Conservation (phyloP, 257 asterid genomes). For the Nicotiana undulata region DNA sequence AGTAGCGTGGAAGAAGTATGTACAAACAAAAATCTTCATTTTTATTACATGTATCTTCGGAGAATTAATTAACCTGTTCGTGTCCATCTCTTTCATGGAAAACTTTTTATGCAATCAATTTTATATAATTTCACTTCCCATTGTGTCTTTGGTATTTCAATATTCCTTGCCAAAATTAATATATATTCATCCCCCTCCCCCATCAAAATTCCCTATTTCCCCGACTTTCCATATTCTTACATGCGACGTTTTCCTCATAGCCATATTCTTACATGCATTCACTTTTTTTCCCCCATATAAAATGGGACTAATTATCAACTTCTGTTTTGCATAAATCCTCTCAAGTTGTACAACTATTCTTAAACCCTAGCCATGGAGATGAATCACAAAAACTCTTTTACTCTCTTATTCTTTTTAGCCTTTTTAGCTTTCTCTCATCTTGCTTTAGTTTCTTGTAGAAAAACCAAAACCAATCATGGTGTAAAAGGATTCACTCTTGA, state of each 20-base stretch:
- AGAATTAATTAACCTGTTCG: background rate
- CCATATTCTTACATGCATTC: background rate
- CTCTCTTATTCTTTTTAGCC: background rate
- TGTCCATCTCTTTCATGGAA: background rate
- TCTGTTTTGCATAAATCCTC: background rate
- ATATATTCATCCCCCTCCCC: background rate
- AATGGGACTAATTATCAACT: background rate
- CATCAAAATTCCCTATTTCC: background rate
- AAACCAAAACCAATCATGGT: background rate
- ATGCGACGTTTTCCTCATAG: background rate
- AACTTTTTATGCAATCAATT: background rate
- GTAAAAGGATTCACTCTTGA: conserved; percentile 38
- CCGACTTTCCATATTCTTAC: background rate
- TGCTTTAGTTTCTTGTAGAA: background rate
- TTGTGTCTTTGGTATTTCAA: background rate
- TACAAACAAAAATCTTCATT: background rate
- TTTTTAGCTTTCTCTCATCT: background rate
- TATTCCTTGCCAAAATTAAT: background rate
- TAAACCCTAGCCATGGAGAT: background rate
- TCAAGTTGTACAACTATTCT: background rate
- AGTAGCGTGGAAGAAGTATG: background rate
- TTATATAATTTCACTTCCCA: background rate
- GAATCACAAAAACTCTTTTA: background rate
- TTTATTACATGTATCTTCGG: background rate
- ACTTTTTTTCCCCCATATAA: background rate